Conservation (phyloP, 1,284 basidiomycete genomes). For the Malassezia globosa region DNA sequence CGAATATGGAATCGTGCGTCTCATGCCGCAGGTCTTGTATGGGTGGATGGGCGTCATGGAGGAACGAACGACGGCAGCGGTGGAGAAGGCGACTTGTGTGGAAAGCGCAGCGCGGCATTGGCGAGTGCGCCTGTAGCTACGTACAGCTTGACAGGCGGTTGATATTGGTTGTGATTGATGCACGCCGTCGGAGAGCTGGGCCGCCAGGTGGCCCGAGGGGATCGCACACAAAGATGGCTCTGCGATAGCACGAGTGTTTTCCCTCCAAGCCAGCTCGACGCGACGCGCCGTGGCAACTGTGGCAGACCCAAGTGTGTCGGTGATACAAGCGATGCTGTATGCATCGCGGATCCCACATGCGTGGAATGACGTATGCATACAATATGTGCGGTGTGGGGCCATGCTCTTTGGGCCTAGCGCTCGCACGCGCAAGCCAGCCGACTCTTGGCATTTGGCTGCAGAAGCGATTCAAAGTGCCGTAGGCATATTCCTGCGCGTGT, state of each 20-base stretch:
- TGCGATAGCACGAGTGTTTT: slow-evolving; percentile 27
- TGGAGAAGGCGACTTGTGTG: too few relatives aligned
- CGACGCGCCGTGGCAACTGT: slow-evolving; percentile 6
- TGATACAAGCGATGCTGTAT: slow-evolving; percentile 15
- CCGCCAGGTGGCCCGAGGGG: background rate
- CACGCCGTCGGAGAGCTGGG: background rate
- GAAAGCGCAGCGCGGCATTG: too few relatives aligned
- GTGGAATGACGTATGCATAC: slow-evolving; percentile 34
- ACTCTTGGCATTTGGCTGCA: slow-evolving; percentile 19
- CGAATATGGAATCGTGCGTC: too few relatives aligned
- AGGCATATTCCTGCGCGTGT: slow-evolving; percentile 29
- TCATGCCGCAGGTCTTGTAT: too few relatives aligned
- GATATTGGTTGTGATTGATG: background rate
- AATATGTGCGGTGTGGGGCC: slow-evolving; percentile 25
- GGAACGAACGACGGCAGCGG: too few relatives aligned
- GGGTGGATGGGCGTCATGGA: background rate
- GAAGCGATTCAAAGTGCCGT: slow-evolving; percentile 30
- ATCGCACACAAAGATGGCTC: slow-evolving; percentile 16
- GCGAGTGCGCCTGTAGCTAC: too few relatives aligned
- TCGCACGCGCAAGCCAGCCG: slow-evolving; percentile 1
- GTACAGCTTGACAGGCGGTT: too few relatives aligned
- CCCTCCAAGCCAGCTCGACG: slow-evolving; percentile 12
- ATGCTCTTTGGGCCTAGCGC: slow-evolving; percentile 6
- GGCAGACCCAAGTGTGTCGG: slow-evolving; percentile 10
- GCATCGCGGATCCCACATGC: slow-evolving; percentile 22